These are phyloP conservation scores for Colletotrichum acutatum DNA, from an alignment of 2,329 filamentous ascomycete genomes.

Conservation along the genomic window DNA sequence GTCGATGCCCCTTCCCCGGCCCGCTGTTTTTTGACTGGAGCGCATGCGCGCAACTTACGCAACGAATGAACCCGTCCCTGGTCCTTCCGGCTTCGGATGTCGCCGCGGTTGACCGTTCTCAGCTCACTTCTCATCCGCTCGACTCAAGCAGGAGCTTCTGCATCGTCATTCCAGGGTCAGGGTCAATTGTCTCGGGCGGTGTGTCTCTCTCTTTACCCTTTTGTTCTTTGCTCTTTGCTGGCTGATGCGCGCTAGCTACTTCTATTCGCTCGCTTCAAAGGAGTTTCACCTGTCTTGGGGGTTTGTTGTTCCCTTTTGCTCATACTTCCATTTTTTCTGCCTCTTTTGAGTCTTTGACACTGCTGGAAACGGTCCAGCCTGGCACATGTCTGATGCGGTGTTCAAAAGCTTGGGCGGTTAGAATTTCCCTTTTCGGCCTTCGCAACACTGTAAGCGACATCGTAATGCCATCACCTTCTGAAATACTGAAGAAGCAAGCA, in stretches of 20 bases:
- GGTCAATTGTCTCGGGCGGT: background rate
- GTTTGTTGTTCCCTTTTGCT: background rate
- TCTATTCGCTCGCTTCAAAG: background rate
- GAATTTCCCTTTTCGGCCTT: background rate
- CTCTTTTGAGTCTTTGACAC: background rate
- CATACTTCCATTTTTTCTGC: background rate
- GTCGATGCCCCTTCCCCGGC: background rate
- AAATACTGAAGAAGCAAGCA: background rate
- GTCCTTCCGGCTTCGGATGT: constrained; percentile 21
- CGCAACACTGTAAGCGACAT: too few relatives aligned
- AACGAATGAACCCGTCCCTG: background rate
- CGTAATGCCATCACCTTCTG: background rate
- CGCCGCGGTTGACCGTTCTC: constrained; percentile 5
- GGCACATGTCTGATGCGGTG: background rate
- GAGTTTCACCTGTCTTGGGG: background rate
- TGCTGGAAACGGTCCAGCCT: background rate
- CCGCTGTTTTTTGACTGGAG: constrained; percentile 23
- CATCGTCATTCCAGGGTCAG: background rate
- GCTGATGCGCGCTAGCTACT: background rate
- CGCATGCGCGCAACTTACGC: constrained; percentile 8
- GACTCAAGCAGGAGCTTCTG: background rate
- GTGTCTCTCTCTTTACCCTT: background rate
- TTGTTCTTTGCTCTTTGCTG: too few relatives aligned
- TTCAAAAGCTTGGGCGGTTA: background rate
- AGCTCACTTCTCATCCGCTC: background rate